Evolutionary conservation across 208 protist species (phyloP), one percentile per base, ranked within the genome.

Genomic region (Trypanosoma conorhini): DNA sequence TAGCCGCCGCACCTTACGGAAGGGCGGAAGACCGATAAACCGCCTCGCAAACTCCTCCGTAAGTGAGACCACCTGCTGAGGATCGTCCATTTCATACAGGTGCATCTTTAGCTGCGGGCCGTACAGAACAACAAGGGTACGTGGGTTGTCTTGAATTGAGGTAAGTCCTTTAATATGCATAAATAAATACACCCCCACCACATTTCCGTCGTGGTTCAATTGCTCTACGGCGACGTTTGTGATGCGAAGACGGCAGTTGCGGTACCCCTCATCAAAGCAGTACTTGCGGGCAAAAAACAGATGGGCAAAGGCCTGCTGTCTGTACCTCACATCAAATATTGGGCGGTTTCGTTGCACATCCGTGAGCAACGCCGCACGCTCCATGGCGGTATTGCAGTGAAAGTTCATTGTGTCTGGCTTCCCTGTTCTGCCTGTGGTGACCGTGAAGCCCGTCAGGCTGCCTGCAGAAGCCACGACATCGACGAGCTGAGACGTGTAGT

Each of bases 301-400:
- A 51, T 51, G 57, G 8, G 5, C 31, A 19, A 63, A 40, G 9
- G 54, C 42, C 30, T 79, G 76, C 21, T 66, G 33, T 10, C 60
- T 30, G 30, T 88, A 86, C n/a, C 55, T 67, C 15, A 42, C 17
- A 67, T 94, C 87, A 62, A 94, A 94, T 12, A 58, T 13, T 9
- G 44, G 12, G 26, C 88, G 88, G 62, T 92, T 76, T 21, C 85
- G 74, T 61, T 96, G 91, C 21, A 94, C 79, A 66, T 91, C 87
- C 1, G 95, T 96, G 24, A 98, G 82, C n/a, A 98, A 71, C 61
- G 89, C 86, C 7, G 82, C 84, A 24, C 95, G 90, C 66, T 97
- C 88, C 24, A 62, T 58, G 10, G 71, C 60, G 5, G 58, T 81
- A 5, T 52, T 56, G 62, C 79, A 88, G 22, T 72, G 78, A 63